Base-by-base conservation (phyloP, 1,284 basidiomycete species). In the Trametes hirsuta region DNA sequence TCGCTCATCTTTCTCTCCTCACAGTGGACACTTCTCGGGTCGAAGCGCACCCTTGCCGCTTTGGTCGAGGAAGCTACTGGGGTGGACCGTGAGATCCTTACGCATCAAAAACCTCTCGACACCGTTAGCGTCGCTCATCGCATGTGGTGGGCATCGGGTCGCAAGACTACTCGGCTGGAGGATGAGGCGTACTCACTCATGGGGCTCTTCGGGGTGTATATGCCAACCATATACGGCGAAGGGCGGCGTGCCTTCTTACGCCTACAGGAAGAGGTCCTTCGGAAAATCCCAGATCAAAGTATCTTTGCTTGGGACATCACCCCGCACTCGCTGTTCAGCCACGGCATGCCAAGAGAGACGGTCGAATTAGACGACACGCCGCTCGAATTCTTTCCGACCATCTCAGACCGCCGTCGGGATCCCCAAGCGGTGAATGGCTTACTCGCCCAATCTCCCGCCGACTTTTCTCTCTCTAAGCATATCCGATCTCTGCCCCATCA, bases 111-210 rank as follows among this genome's bases (percentile, higher is more conserved):
- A 2, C 1, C 22, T 14, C 21, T 50, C 4, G 37, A 40, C 21
- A 18, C 24, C 21, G 35, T 21, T 0, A 55, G 53, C 49, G 46
- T 60, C 45, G 44, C 59, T n/a, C 44, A 40, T 11, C 39, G 59
- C 21, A 60, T 60, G 53, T 55, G 53, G 3, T 60, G 59, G 58
- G 58, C 58, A n/a, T 36, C 59, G 4, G 11, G 12, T 0, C 34
- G 58, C 2, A 24, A 25, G n/a, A 59, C 58, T 0, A 47, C 53
- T 9, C 47, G 47, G 24, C 42, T 46, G 40, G 58, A 59, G 25
- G 58, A 59, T 22, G 18, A 22, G n/a, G 58, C 58, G 12, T 59
- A 55, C 47, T 55, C 40, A 1, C 48, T 59, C 2, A 18, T 59
- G 14, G 58, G 58, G 1, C 24, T 59, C 12, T 59, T 59, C 25